Evolutionary conservation across 805 yeast species (phyloP), one percentile per base, ranked within the genome.

Genomic region (Jamesozyma lodderae): DNA sequence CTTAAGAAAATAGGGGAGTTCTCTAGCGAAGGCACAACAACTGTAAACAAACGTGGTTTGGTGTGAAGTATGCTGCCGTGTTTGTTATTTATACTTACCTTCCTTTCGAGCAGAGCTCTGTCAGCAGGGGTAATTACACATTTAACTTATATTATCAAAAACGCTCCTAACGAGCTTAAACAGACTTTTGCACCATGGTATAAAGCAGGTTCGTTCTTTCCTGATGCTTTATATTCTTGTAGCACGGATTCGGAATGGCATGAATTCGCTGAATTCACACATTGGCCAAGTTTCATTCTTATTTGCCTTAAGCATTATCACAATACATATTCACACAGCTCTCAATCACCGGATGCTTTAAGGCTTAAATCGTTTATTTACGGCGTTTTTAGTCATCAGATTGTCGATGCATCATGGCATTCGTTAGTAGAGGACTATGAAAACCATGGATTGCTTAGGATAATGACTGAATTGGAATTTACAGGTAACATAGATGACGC

Each of bases 331-430:
- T 43, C 44, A 5, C 22, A 37, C 3, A 28, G 36, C 19, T 19
- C 41, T 16, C 19, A 37, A 8, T 30, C 48, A 8, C 41, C 36
- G 4, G 59, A 55, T 7, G 52, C 64, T 1, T 27, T 51, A 18
- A 52, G 55, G 7, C 52, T 79, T 9, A 70, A 72, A 44, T 70
- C 80, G 0, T 79, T 79, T 45, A 46, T 79, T 1, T 63, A 68
- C 40, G 87, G 86, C 0, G 54, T 77, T 0, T 66, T 76, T 40
- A 60, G 76, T 1, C 86, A 79, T 52, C 85, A 79, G 45, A 64
- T 78, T 0, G 66, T 78, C 3, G 86, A 80, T 46, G 69, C 76
- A 0, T 65, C 78, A 19, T 79, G 86, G 86, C 87, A 79, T 52
- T 77, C 83, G 0, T 54, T 74, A 23, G 55, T 65, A 11, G 70